These are phyloP conservation scores for Hippophae tibetana DNA, from an alignment of 306 rosid genomes.

Conservation along the genomic window DNA sequence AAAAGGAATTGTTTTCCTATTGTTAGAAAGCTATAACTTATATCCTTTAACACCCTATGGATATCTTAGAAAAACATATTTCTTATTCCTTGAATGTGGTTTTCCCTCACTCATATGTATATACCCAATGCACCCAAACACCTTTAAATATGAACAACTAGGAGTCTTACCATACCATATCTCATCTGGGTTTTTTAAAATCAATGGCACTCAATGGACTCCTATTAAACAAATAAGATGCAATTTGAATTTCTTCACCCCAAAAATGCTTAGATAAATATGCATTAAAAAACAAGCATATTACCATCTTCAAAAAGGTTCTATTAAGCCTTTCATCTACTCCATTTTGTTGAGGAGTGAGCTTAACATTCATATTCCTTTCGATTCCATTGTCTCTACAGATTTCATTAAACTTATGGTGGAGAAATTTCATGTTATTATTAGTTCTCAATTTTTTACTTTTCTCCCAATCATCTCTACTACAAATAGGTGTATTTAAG, in stretches of 20 bases:
- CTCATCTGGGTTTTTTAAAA: background rate
- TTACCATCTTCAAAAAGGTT: background rate
- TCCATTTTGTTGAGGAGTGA: slow-evolving; percentile 1
- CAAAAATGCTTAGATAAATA: background rate
- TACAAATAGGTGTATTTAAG: too few relatives aligned
- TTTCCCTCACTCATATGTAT: background rate
- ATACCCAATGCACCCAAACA: background rate
- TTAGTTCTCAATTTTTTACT: background rate
- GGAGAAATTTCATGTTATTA: background rate
- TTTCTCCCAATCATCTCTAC: too few relatives aligned
- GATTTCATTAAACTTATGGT: background rate
- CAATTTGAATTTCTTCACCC: background rate
- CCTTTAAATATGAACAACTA: background rate
- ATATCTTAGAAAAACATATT: background rate
- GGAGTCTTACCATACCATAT: background rate
- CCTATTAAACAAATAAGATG: background rate
- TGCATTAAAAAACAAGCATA: background rate
- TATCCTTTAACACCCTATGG: background rate
- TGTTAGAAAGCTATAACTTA: background rate
- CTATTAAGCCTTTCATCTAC: background rate
- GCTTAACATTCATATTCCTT: background rate
- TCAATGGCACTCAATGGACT: background rate
- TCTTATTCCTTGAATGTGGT: background rate
- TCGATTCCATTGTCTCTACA: background rate
- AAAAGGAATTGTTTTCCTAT: too few relatives aligned